Evolutionary conservation across 305 asterid species (phyloP).

Genomic region (Vinca major): DNA sequence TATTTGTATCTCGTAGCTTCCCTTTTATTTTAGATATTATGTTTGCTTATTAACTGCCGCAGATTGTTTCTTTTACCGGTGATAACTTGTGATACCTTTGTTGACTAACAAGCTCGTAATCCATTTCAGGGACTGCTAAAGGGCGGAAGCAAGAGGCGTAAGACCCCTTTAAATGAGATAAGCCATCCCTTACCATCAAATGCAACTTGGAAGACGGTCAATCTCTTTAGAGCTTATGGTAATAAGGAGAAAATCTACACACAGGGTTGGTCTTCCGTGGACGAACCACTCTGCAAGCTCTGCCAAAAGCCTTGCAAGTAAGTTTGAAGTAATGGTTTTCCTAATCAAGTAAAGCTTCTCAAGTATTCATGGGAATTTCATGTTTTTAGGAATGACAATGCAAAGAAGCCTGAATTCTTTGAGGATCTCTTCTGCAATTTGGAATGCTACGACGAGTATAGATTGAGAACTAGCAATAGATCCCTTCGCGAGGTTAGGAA

Average conservation of each 20-base stretch:
- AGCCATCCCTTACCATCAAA: constrained; percentile 68
- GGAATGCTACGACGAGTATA: constrained; percentile 78
- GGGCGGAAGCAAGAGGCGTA: constrained; percentile 77
- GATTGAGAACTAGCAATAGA: constrained; percentile 59
- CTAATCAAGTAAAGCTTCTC: background rate
- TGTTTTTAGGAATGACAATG: constrained; percentile 45
- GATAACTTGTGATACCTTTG: background rate
- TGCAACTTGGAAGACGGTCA: constrained; percentile 61
- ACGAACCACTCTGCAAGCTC: constrained; percentile 95
- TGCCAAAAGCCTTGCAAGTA: constrained; percentile 89
- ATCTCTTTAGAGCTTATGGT: constrained; percentile 36
- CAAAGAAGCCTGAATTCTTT: constrained; percentile 67
- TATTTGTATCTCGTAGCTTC: background rate
- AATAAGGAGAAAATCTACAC: constrained; percentile 56
- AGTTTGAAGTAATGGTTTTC: constrained; percentile 21
- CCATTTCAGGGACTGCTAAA: constrained; percentile 66
- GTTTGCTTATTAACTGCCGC: background rate
- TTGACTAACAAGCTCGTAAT: constrained; percentile 15
- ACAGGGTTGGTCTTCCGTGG: constrained; percentile 82
- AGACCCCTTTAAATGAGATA: constrained; percentile 60
- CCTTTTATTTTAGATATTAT: background rate
- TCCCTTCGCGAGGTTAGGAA: constrained; percentile 66
- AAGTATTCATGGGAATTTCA: constrained; percentile 8
- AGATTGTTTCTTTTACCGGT: background rate
- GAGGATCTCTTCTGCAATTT: constrained; percentile 88